Percentiles rank a stretch among this genome's conserved stretches.
phyloP scores from a whole-genome alignment of 1,284 basidiomycete genomes.

The Exobasidium rhododendri region DNA sequence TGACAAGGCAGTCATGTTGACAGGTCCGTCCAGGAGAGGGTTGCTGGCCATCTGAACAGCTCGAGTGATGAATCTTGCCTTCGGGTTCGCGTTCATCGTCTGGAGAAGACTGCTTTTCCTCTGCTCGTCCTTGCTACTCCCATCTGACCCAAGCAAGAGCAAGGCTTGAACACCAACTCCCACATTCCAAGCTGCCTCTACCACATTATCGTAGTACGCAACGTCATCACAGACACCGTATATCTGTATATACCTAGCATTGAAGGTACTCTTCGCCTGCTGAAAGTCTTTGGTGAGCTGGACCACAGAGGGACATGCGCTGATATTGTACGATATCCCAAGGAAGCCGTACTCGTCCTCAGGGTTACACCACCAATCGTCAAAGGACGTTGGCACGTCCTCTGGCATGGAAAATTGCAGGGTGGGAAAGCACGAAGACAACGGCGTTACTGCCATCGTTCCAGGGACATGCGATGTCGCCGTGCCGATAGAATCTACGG shows the following conservation, averaged over 20 bases:
- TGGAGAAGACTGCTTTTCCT: no score
- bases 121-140: constrained; percentile 55
- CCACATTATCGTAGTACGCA: constrained; percentile 60
- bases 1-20: constrained; percentile 62
- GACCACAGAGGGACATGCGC: constrained; percentile 15
- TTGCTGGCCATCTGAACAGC: constrained; percentile 68
- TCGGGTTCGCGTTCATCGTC: no score
- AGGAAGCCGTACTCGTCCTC: constrained; percentile 27
- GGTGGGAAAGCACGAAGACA: constrained; percentile 22
- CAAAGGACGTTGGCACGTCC: constrained; percentile 14
- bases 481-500: neutral
- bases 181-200: constrained; percentile 69
- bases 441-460: neutral
- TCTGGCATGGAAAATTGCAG: constrained; percentile 24
- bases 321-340: constrained; percentile 12
- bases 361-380: constrained; percentile 24
- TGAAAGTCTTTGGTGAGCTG: constrained; percentile 65
- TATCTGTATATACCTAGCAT: constrained; percentile 68
- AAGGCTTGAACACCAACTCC: constrained; percentile 67
- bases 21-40: constrained; percentile 66
- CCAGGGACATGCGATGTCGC: neutral
- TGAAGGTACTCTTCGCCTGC: constrained; percentile 64
- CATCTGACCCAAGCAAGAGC: constrained; percentile 65
- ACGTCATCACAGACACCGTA: constrained; percentile 66
- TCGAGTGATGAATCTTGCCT: constrained; percentile 67